Evolutionary conservation across 2,329 filamentous ascomycete genomes (phyloP).

Genomic region (Fusarium sp.): DNA sequence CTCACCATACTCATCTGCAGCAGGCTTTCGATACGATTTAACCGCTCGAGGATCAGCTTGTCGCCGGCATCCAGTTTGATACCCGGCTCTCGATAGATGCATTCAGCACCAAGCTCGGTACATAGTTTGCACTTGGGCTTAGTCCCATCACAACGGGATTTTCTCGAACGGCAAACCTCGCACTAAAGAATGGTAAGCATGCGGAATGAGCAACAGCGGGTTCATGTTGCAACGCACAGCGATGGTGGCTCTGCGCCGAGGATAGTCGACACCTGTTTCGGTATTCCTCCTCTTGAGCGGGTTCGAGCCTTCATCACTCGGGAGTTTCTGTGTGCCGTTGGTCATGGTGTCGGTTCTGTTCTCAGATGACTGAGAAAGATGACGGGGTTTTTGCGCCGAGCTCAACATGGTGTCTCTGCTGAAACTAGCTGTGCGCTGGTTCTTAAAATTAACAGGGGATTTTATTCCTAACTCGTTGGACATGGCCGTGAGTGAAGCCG

Average conservation of each 20-base stretch:
- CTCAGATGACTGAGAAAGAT: slow-evolving; percentile 67
- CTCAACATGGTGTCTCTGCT: slow-evolving; percentile 67
- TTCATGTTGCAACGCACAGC: slow-evolving; percentile 62
- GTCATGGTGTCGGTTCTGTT: slow-evolving; percentile 56
- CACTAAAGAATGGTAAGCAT: slow-evolving; percentile 63
- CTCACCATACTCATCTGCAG: slow-evolving; percentile 76
- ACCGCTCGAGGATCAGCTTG: slow-evolving; percentile 84
- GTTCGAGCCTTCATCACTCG: slow-evolving; percentile 65
- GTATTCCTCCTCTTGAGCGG: slow-evolving; percentile 73
- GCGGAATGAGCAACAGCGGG: background rate
- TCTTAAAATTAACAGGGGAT: slow-evolving; percentile 63
- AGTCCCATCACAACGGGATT: slow-evolving; percentile 82
- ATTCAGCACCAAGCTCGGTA: slow-evolving; percentile 83
- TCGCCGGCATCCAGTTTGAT: slow-evolving; percentile 90
- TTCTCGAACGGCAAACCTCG: slow-evolving; percentile 83
- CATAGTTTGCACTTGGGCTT: slow-evolving; percentile 89
- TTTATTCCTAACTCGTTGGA: slow-evolving; percentile 61
- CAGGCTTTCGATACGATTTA: slow-evolving; percentile 81
- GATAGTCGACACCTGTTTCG: slow-evolving; percentile 72
- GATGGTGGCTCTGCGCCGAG: slow-evolving; percentile 73
- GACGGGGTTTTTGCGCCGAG: slow-evolving; percentile 65
- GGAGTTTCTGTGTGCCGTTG: slow-evolving; percentile 60
- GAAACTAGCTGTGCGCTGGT: slow-evolving; percentile 58
- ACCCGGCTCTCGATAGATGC: slow-evolving; percentile 85
- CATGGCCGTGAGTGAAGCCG: slow-evolving; percentile 56